Base-by-base conservation (phyloP, 305 asterid genomes). In the Coffea humblotiana region DNA sequence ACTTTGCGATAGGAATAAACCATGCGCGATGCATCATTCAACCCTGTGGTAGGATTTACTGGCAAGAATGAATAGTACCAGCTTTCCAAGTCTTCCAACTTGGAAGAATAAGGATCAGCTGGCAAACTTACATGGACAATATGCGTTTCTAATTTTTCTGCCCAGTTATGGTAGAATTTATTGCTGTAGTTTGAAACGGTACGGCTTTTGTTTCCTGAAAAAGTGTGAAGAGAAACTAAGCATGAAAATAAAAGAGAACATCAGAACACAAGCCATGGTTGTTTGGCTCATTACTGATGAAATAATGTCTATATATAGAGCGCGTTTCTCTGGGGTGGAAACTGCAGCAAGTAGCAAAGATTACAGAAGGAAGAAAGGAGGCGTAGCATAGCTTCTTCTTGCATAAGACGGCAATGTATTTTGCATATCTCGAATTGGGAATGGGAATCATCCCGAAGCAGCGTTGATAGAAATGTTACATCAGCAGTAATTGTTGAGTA, bases 41-140 rank as follows among this genome's bases (percentile, higher is more conserved):
- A 29, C 66, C 40, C 19, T 49, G 51, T 12, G 25, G 66, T 66
- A 65, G 60, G 21, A 52, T n/a, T 43, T 9, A 56, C 27, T 6
- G 76, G 81, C 48, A 71, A 61, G 58, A 78, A 78, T 15, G 81
- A 58, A 27, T 23, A 63, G 47, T 78, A 58, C 54, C 63, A 78
- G 29, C 54, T 78, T 52, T 43, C 71, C 68, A 56, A 9, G 43
- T 78, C 81, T 21, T 72, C 45, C 13, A 5, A 66, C 16, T 66
- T 15, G 21, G n/a, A 16, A 4, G 71, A 29, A 13, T 29, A 5
- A 4, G 43, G 70, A 71, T 16, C 71, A 66, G 5, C 2, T 14
- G 71, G 71, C 67, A 61, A n/a, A 61, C 35, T 61, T 2, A 61
- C 67, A n/a, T 61, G 67, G 67, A n/a, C 67, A 61, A n/a, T 61